Conservation (phyloP, 331 rosid genomes). For the Telfairia occidentalis region DNA sequence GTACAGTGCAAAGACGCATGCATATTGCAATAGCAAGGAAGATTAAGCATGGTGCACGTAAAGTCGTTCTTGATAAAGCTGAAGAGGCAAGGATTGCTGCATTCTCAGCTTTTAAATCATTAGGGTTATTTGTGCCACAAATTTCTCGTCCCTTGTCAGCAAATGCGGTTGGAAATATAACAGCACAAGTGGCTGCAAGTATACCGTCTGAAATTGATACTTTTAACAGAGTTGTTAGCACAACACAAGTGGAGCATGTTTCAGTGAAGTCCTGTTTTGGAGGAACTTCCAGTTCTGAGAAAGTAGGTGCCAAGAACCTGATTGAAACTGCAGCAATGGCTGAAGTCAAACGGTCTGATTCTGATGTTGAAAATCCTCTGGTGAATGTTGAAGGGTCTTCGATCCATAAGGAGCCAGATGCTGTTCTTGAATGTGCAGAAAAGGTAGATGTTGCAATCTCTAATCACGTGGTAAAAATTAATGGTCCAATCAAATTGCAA, state of each 20-base stretch:
- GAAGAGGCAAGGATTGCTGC: slow-evolving; percentile 95
- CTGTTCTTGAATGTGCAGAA: slow-evolving; percentile 20
- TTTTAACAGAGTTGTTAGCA: slow-evolving; percentile 29
- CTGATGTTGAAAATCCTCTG: slow-evolving; percentile 23
- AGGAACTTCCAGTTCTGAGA: slow-evolving; percentile 26
- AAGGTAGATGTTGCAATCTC: slow-evolving; percentile 17
- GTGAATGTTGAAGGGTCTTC: slow-evolving; percentile 33
- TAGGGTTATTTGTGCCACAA: slow-evolving; percentile 65
- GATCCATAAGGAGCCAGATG: slow-evolving; percentile 22
- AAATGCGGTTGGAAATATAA: slow-evolving; percentile 26
- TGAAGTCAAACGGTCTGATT: slow-evolving; percentile 29
- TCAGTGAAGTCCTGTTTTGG: slow-evolving; percentile 14
- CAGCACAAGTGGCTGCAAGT: slow-evolving; percentile 39
- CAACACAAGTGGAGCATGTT: slow-evolving; percentile 14
- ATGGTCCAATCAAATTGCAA: slow-evolving; percentile 20
- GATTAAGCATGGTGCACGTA: slow-evolving; percentile 93
- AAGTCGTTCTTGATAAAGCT: slow-evolving; percentile 86
- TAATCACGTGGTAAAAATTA: slow-evolving; percentile 23
- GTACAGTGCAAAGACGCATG: slow-evolving; percentile 58
- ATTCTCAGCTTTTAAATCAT: slow-evolving; percentile 81
- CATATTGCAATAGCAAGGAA: slow-evolving; percentile 79
- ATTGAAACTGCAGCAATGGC: slow-evolving; percentile 24
- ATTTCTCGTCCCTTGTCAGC: slow-evolving; percentile 37
- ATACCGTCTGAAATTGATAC: slow-evolving; percentile 39
- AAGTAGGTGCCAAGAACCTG: slow-evolving; percentile 20